Conservation (phyloP, 2,329 filamentous ascomycete genomes). For the Microsporum canis region DNA sequence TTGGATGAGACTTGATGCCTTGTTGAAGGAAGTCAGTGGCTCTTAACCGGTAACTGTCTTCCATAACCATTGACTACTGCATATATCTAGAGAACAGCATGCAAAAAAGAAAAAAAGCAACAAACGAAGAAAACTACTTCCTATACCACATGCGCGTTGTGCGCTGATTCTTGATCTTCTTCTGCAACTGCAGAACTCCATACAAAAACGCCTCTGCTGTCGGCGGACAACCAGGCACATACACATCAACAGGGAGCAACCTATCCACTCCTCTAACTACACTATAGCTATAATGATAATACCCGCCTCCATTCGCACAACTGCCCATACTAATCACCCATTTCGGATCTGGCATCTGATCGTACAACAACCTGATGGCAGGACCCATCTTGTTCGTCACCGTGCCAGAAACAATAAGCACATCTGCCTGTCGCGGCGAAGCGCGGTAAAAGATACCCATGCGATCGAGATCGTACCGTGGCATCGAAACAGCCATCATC, state of each 20-base stretch:
- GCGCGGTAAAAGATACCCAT: constrained; percentile 85
- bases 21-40: constrained; percentile 29
- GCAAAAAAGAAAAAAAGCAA: not conserved
- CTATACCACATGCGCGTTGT: constrained; percentile 45
- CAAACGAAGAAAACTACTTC: constrained; percentile 24
- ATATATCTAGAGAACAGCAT: not conserved
- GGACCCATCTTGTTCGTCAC: constrained; percentile 96
- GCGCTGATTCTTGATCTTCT: constrained; percentile 54
- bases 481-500: constrained; percentile 86
- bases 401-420: constrained; percentile 89
- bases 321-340: constrained; percentile 82
- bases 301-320: constrained; percentile 74
- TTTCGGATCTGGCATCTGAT: constrained; percentile 86
- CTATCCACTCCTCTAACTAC: constrained; percentile 65
- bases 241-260: constrained; percentile 68
- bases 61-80: not conserved
- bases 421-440: constrained; percentile 75
- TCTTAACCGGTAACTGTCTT: not conserved
- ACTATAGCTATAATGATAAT: constrained; percentile 77
- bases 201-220: constrained; percentile 44
- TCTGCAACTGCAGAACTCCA: constrained; percentile 63
- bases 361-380: constrained; percentile 79
- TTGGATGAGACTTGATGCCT: constrained; percentile 29
- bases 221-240: constrained; percentile 60
- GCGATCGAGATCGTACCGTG: constrained; percentile 79